phyloP scores from a whole-genome alignment of 2,329 filamentous ascomycete genomes.

The Fusarium sp. region DNA sequence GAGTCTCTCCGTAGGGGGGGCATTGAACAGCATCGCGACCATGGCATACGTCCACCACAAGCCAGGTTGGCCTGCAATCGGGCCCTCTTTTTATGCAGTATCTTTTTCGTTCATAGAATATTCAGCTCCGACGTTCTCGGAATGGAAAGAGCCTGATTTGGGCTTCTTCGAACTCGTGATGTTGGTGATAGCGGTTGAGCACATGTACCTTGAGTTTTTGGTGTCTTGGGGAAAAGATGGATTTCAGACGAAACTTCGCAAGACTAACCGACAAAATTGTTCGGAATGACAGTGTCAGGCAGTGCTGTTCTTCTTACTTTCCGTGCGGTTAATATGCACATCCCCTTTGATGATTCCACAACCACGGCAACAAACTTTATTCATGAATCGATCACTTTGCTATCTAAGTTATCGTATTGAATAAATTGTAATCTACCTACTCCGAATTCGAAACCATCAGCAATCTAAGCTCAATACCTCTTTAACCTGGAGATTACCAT shows the following conservation, averaged over 20 bases:
- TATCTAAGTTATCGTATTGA: background rate
- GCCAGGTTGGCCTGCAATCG: background rate
- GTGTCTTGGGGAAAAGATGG: background rate
- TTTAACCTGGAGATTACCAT: background rate
- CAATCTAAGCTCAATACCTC: background rate
- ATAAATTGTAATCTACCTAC: background rate
- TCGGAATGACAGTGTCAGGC: background rate
- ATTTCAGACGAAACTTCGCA: background rate
- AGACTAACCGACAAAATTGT: background rate
- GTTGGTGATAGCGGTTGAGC: background rate
- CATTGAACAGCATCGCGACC: background rate
- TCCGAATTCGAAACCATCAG: background rate
- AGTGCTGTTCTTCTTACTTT: too few relatives aligned
- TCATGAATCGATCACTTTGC: too few relatives aligned
- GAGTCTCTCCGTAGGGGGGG: background rate
- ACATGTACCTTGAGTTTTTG: background rate
- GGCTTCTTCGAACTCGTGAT: background rate
- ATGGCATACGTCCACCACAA: background rate
- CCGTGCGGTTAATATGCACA: too few relatives aligned
- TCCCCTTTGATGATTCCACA: background rate
- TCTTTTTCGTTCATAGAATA: background rate
- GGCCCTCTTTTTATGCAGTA: background rate
- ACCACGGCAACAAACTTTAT: background rate
- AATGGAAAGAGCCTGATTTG: background rate
- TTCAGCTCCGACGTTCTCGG: background rate